These are phyloP conservation scores for Oenanthe sinensis DNA, from an alignment of 129 eudicot genomes.

Conservation along the genomic window DNA sequence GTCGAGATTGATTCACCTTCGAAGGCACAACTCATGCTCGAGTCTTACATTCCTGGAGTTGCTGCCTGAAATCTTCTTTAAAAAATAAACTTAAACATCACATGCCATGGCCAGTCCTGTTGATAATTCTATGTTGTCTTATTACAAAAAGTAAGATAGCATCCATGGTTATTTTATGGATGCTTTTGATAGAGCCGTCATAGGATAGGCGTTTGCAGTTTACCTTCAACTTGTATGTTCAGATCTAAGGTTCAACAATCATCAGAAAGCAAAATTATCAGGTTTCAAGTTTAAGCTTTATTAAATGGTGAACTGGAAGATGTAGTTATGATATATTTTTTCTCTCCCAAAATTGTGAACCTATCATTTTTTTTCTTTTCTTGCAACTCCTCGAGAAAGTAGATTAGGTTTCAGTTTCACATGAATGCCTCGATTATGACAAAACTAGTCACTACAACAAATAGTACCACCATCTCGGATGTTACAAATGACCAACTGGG, in stretches of 20 bases:
- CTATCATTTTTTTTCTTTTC: not conserved
- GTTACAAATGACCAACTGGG: not conserved
- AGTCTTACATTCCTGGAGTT: constrained; percentile 38
- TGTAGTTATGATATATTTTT: not conserved
- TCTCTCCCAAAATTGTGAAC: not conserved
- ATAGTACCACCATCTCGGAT: not conserved
- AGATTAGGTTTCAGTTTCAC: not conserved
- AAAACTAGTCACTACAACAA: not conserved
- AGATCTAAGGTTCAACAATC: not conserved
- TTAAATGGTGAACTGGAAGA: too few species aligned
- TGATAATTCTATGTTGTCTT: not conserved
- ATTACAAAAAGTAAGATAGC: not conserved
- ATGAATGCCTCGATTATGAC: not conserved
- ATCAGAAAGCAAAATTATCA: not conserved
- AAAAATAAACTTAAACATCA: not conserved
- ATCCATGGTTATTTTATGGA: not conserved
- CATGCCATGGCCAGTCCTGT: not conserved
- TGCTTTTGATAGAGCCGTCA: not conserved
- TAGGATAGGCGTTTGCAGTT: not conserved
- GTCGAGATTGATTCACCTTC: constrained; percentile 71
- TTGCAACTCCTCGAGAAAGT: not conserved
- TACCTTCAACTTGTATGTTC: not conserved
- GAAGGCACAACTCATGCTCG: constrained; percentile 70
- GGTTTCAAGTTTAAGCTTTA: not conserved
- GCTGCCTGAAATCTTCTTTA: not conserved